A percentile compares a stretch with the other conserved stretches of the same genome.
Conservation (phyloP, 306 rosid genomes). For the Rosa lucieae region DNA sequence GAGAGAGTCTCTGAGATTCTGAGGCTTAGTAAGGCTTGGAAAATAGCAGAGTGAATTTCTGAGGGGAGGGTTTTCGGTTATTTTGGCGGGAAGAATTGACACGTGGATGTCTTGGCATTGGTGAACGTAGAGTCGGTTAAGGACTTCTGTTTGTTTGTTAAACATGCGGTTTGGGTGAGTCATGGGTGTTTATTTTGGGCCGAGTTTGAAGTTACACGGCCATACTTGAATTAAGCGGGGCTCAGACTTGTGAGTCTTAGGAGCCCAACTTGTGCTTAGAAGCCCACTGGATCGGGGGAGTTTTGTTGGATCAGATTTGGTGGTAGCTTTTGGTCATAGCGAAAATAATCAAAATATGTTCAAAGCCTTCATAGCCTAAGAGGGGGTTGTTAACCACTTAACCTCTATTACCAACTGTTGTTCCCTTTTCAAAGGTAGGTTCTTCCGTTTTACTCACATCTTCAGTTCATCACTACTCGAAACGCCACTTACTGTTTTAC, state of each 20-base stretch:
- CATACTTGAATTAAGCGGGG: too few relatives aligned
- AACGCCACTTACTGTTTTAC: too few relatives aligned
- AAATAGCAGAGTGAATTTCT: not conserved
- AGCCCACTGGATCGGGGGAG: too few relatives aligned
- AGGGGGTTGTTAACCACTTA: too few relatives aligned
- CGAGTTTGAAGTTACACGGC: not conserved
- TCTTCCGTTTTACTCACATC: too few relatives aligned
- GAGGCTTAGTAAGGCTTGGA: not conserved
- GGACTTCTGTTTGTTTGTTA: not conserved
- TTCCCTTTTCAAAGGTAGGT: too few relatives aligned
- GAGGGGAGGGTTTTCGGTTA: not conserved
- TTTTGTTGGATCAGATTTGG: too few relatives aligned
- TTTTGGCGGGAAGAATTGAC: conserved; percentile 13
- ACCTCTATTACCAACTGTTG: too few relatives aligned
- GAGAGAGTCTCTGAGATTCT: not conserved
- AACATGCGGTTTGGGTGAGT: not conserved
- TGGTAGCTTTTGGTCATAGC: too few relatives aligned
- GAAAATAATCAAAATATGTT: too few relatives aligned
- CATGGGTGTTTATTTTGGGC: not conserved
- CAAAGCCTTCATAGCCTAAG: too few relatives aligned
- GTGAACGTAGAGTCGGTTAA: not conserved
- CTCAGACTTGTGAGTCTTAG: not conserved
- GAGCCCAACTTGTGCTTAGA: not conserved
- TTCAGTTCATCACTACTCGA: too few relatives aligned
- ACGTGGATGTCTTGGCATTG: not conserved